Base-by-base conservation (phyloP, 2,329 filamentous ascomycete genomes). In the Pseudocercospora eumusae region DNA sequence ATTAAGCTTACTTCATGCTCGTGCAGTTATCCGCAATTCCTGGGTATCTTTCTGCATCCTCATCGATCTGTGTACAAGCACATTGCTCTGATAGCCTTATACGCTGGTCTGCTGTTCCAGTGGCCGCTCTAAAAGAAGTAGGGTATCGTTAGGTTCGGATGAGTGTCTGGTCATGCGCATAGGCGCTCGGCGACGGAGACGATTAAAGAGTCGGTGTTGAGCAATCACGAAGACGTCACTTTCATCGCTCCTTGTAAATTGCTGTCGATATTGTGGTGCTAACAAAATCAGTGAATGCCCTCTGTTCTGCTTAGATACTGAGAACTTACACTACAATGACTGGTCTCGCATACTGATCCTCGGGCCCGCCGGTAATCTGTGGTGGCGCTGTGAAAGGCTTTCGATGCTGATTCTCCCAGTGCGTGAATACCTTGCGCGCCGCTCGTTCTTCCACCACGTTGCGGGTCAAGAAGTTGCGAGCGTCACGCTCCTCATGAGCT, bases 361-460 rank as follows among this genome's bases (percentile, higher is more conserved):
- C 52, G 10, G 52, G 52, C 52, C 13, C 42, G 18, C 23, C 52
- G 3, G 52, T 55, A 9, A 50, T 23, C 21, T 50, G 45, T 23
- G 52, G 52, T 13, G 36, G 52, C 28, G 52, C 52, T 15, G 36
- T 55, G 36, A 55, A 55, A n/a, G 52, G 52, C 28, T 55, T 55
- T 13, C 52, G 20, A 13, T 55, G 52, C 23, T 21, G 52, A 21
- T 55, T 55, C 2, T 55, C 28, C 18, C 36, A 55, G 1, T 8
- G 31, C 2, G 52, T 55, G 28, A 36, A 55, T n/a, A 18, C 28
- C 23, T 36, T 55, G 6, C 28, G 52, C 28, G 52, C 52, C 7
- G 40, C 18, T 40, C 52, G 31, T 10, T 36, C 21, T 21, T 53
- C 23, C 2, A 45, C 42, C n/a, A n/a, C n/a, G 6, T 20, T 21